phyloP scores from a whole-genome alignment of 176 grass and related monocot genomes.

The Chrysopogon serrulatus region DNA sequence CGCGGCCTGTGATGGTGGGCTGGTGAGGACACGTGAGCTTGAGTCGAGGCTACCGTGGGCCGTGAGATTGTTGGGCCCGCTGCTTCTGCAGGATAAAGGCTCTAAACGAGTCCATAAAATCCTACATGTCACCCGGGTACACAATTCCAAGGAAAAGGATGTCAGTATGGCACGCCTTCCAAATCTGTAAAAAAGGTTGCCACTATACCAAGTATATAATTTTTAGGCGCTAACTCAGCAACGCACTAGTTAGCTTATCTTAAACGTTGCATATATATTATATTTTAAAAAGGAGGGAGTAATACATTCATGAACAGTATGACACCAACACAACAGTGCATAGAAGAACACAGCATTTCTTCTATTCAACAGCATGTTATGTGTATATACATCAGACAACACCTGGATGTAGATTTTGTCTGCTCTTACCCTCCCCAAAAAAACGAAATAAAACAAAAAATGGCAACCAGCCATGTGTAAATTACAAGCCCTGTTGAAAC shows the following conservation, averaged over 20 bases:
- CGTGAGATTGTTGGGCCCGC: not conserved
- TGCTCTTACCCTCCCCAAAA: not conserved
- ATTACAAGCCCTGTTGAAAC: conserved; percentile 8
- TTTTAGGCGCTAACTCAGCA: not conserved
- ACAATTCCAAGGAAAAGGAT: too few species aligned
- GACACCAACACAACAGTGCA: not conserved
- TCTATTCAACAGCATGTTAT: not conserved
- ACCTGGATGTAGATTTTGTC: not conserved
- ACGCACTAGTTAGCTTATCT: not conserved
- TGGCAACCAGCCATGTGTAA: not conserved
- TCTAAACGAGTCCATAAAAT: too few species aligned
- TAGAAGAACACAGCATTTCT: not conserved
- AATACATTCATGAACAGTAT: not conserved
- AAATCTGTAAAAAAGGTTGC: too few species aligned
- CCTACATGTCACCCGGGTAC: too few species aligned
- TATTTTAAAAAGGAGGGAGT: not conserved
- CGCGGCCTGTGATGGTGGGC: not conserved
- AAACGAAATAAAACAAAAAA: not conserved
- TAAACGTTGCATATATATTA: not conserved
- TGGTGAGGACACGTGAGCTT: not conserved
- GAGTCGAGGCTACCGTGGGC: not conserved
- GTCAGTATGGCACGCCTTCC: too few species aligned
- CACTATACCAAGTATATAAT: not conserved
- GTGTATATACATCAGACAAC: not conserved
- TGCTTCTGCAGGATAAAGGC: too few species aligned